A percentile compares a stretch with the other conserved stretches of the same genome.
phyloP scores from a whole-genome alignment of 345 rosid genomes.

The Isatis tinctoria region DNA sequence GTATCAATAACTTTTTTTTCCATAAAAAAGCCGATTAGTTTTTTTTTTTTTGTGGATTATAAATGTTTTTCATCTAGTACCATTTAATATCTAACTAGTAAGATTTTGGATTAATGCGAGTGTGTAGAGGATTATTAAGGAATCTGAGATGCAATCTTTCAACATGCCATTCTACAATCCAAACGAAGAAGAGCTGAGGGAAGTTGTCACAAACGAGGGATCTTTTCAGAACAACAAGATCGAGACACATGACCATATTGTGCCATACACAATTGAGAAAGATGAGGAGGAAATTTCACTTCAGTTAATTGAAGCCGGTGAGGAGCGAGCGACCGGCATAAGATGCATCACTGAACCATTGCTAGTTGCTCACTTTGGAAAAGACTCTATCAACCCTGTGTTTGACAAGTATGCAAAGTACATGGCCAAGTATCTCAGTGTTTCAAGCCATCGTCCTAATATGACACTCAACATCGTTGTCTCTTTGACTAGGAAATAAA shows the following conservation, averaged over 20 bases:
- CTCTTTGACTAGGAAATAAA: not conserved
- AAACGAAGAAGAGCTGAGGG: slow-evolving; percentile 21
- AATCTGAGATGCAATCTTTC: slow-evolving; percentile 30
- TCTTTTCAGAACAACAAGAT: slow-evolving; percentile 31
- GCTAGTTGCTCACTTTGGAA: slow-evolving; percentile 47
- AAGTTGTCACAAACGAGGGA: slow-evolving; percentile 26
- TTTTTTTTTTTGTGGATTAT: not conserved
- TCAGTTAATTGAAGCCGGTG: slow-evolving; percentile 21
- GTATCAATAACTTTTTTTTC: too few species aligned
- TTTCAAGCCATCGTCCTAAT: slow-evolving; percentile 14
- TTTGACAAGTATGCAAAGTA: slow-evolving; percentile 35
- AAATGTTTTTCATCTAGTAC: not conserved
- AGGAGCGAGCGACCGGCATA: slow-evolving; percentile 32
- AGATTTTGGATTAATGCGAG: not conserved
- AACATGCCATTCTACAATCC: slow-evolving; percentile 34
- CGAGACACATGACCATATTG: not conserved
- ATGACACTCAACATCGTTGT: not conserved
- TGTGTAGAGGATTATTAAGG: slow-evolving; percentile 33
- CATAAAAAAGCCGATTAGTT: too few species aligned
- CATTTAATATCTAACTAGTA: too few species aligned
- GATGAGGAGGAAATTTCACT: not conserved
- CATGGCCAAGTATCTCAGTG: not conserved
- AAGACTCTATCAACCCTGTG: slow-evolving; percentile 28
- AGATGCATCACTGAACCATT: slow-evolving; percentile 58
- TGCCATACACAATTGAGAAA: slow-evolving; percentile 5